phyloP scores from a whole-genome alignment of 108 stramenopile genomes.

The Tribonema minus region DNA sequence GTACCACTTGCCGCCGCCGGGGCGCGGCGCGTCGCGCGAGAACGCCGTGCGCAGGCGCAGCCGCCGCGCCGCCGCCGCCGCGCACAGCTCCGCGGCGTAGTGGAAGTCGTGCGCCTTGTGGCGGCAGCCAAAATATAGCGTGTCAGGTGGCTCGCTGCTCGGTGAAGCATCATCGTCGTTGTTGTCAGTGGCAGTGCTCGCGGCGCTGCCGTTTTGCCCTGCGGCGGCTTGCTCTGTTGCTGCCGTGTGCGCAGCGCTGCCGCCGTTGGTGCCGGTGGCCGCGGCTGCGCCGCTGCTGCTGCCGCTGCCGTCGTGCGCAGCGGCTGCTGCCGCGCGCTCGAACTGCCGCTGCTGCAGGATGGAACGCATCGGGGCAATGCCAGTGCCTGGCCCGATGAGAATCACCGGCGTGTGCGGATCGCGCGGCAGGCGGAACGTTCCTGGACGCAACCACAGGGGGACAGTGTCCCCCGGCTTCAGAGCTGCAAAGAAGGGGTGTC shows the following conservation, averaged over 20 bases:
- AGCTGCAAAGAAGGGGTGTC: too few species aligned
- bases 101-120: slow-evolving; percentile 57
- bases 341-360: slow-evolving; percentile 61
- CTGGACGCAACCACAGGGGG: slow-evolving; percentile 34
- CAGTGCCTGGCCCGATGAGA: slow-evolving; percentile 96
- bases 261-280: too few species aligned
- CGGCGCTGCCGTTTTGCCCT: too few species aligned
- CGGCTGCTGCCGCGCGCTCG: slow-evolving; percentile 33
- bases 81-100: slow-evolving; percentile 65
- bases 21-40: slow-evolving; percentile 51
- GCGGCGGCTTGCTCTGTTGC: too few species aligned
- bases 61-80: slow-evolving; percentile 56
- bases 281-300: too few species aligned
- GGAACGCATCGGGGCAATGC: slow-evolving; percentile 94
- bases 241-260: too few species aligned
- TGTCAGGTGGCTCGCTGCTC: slow-evolving; percentile 6
- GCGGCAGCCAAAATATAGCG: slow-evolving; percentile 53
- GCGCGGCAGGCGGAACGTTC: slow-evolving; percentile 71
- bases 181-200: too few species aligned
- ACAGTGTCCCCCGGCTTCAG: slow-evolving; percentile 24
- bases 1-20: slow-evolving; percentile 62
- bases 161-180: too few species aligned
- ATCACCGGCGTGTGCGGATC: slow-evolving; percentile 70
- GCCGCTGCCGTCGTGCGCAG: too few species aligned
- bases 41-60: slow-evolving; percentile 65